These are phyloP conservation scores for Aleurites moluccanus DNA, from an alignment of 441 rosid genomes.

Conservation along the genomic window DNA sequence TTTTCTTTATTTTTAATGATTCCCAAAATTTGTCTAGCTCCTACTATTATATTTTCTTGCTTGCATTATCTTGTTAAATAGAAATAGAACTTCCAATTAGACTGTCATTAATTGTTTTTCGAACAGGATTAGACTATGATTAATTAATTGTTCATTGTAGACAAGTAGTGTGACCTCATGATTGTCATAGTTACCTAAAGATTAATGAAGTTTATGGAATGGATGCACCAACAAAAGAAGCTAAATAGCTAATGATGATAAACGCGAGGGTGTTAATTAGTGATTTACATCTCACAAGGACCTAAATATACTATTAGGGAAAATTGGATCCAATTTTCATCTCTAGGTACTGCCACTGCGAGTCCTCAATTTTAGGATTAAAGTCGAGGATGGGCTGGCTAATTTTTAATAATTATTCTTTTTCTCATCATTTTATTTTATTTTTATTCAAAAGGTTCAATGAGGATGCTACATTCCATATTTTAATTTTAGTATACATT, in stretches of 20 bases:
- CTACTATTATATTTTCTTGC: too few relatives aligned
- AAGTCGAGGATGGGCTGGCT: slow-evolving; percentile 1
- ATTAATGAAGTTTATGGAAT: background rate
- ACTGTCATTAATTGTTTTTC: too few relatives aligned
- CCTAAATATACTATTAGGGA: background rate
- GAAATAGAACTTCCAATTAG: background rate
- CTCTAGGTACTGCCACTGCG: too few relatives aligned
- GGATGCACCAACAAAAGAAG: slow-evolving; percentile 7
- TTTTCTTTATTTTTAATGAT: too few relatives aligned
- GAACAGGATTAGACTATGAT: background rate
- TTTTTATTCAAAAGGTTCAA: background rate
- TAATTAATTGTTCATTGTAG: background rate
- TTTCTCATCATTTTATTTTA: background rate
- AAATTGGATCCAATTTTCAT: too few relatives aligned
- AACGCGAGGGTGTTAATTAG: slow-evolving; percentile 2
- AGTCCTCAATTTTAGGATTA: too few relatives aligned
- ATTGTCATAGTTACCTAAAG: background rate
- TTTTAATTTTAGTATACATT: too few relatives aligned
- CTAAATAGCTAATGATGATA: slow-evolving; percentile 1
- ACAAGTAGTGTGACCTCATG: background rate
- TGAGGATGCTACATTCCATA: too few relatives aligned
- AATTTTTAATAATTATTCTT: background rate
- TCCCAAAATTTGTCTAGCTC: too few relatives aligned
- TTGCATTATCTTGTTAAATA: too few relatives aligned
- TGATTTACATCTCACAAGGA: background rate